Base-by-base conservation (phyloP, 768 basidiomycete species). In the Amanita exitialis region DNA sequence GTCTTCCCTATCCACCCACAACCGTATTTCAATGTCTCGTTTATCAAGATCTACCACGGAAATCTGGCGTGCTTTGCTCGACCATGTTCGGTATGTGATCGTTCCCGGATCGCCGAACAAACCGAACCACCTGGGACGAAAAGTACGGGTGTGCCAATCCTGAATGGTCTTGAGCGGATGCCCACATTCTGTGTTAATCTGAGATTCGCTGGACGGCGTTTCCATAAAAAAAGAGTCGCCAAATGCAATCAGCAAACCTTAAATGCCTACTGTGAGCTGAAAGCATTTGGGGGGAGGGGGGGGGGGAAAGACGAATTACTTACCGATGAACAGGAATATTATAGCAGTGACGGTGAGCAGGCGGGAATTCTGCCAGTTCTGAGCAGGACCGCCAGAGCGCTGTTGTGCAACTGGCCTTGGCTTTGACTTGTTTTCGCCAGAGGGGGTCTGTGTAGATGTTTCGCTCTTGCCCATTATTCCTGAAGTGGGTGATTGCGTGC, bases 11-110 rank as follows among this genome's bases (percentile, higher is more conserved):
- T 53, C 47, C 7, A 53, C 12, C 18, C 21, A 32, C 23, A 53
- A 10, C 16, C 12, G 6, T 23, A 53, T 34, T 21, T 34, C 34
- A 7, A 49, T 36, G 21, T 53, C 52, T 7, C 46, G 44, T 18
- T 12, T 34, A 27, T 53, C 52, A 10, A 48, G 15, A 42, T 53
- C 53, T 3, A 53, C 47, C 18, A 53, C 36, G 5, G 38, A 34
- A 10, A 53, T 4, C 18, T 42, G 23, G 23, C 32, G 25, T 13
- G 23, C n/a, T 23, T 44, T 53, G 21, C 18, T 36, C 9, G 7
- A 21, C 15, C 39, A 41, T 4, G 47, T 37, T 15, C 34, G 25
- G 32, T 53, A 53, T 13, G 23, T 41, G 46, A 49, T 13, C 7
- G 23, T 23, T 9, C 15, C 42, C 13, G 50, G 50, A 9, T 3